Evolutionary conservation across 2,329 filamentous ascomycete species (phyloP).

Genomic region (Eurotiales sp.): DNA sequence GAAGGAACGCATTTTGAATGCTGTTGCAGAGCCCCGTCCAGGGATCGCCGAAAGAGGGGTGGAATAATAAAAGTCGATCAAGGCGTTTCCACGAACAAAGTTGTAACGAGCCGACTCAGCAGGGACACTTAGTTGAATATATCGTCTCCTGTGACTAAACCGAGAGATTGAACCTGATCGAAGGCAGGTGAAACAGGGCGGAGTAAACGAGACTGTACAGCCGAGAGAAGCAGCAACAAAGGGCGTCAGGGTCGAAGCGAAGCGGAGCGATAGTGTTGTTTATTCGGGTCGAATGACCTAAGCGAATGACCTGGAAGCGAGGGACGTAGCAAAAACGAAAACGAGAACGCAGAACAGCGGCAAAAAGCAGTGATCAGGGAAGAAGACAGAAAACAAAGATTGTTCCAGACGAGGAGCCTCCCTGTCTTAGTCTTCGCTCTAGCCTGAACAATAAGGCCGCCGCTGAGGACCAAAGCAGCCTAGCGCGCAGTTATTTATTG

Average conservation of each 20-base stretch:
- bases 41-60: conserved; percentile 4
- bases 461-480: not conserved
- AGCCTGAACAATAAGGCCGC: conserved; percentile 4
- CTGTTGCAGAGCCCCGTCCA: conserved; percentile 10
- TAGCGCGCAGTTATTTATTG: conserved; percentile 6
- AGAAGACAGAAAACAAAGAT: conserved; percentile 1
- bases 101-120: not conserved
- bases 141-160: not conserved
- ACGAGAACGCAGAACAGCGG: not conserved
- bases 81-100: too few species aligned
- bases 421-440: not conserved
- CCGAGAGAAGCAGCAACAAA: not conserved
- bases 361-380: not conserved
- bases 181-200: conserved; percentile 9
- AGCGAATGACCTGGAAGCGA: conserved; percentile 1
- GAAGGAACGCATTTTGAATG: conserved; percentile 29
- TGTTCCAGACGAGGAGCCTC: conserved; percentile 4
- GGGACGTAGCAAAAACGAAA: not conserved
- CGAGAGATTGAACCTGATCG: not conserved
- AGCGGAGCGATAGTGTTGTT: conserved; percentile 1
- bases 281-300: not conserved
- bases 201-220: not conserved
- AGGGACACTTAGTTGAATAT: not conserved
- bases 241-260: too few species aligned
- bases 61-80: too few species aligned